Base-by-base conservation (phyloP, 2,329 filamentous ascomycete genomes). In the Pseudogymnoascus sp. region DNA sequence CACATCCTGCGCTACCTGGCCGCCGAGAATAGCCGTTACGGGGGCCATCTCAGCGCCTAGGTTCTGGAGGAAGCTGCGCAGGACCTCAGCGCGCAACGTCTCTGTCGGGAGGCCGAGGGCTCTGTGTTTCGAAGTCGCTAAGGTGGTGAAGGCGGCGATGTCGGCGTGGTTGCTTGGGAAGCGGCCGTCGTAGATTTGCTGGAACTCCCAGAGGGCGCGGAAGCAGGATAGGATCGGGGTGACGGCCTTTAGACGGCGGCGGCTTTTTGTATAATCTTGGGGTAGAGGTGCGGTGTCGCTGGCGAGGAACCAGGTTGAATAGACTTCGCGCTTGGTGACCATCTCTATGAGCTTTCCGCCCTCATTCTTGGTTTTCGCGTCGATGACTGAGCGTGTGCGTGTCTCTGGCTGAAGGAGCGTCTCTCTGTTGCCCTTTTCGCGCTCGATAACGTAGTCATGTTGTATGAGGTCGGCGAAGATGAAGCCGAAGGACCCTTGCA, bases 391-490 rank as follows among this genome's bases (percentile, higher is more conserved):
- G 62, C 93, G 85, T 4, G 93, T 97, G 26, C 86, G 81, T 1
- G 90, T 89, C 73, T 99, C 95, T 4, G 82, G 77, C 59, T 81
- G 80, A 7, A 80, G 66, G 42, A 81, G 75, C 0, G 86, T 88
- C 19, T 84, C 73, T 11, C 90, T 78, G 72, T 97, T 97, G 64
- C 89, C 87, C 67, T 88, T 87, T 65, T 91, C 86, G 64, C 95
- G 88, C 78, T 96, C 88, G 65, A 99, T 88, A 65, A 95, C 86
- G 72, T 91, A 99, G 70, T 93, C 88, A 75, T 99, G 95, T 70
- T 88, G 83, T 69, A 96, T 91, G 21, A 99, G 82, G 74, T 99
- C 95, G 64, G 90, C 89, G 74, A 99, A 99, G 68, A 96, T 89
- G 78, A 91, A 99, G 63, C 95, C 95, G 74, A 96, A 97, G 73